Percentiles rank a stretch among this genome's conserved stretches.
phyloP scores from a whole-genome alignment of 805 yeast genomes.

The Candida easanensis region DNA sequence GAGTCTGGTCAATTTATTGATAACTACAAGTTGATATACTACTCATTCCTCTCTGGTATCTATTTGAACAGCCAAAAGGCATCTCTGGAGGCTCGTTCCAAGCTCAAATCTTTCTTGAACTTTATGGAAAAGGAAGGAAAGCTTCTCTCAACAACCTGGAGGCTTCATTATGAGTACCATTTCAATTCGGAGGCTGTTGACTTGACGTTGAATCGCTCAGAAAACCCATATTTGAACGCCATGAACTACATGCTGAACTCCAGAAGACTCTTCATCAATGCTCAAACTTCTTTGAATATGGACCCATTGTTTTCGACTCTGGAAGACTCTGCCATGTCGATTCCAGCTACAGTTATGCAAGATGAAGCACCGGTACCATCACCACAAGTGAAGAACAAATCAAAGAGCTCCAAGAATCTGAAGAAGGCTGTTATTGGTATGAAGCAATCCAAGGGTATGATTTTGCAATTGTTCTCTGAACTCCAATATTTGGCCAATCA shows the following conservation, averaged over 20 bases:
- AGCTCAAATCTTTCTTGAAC: constrained; percentile 18
- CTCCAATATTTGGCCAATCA: constrained; percentile 26
- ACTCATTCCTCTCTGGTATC: constrained; percentile 21
- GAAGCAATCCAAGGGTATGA: constrained; percentile 23
- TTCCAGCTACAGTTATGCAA: constrained; percentile 34
- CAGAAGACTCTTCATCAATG: constrained; percentile 29
- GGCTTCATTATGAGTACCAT: constrained; percentile 21
- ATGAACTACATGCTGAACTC: constrained; percentile 31
- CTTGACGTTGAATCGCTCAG: constrained; percentile 13
- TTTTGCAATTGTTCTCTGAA: constrained; percentile 17
- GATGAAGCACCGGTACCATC: constrained; percentile 1
- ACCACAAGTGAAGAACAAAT: constrained; percentile 14
- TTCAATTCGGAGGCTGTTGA: constrained; percentile 21
- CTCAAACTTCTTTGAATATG: constrained; percentile 31
- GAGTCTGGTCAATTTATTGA: constrained; percentile 15
- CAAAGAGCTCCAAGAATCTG: constrained; percentile 22
- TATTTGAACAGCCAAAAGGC: constrained; percentile 7
- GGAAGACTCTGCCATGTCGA: constrained; percentile 48
- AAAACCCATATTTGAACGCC: constrained; percentile 22
- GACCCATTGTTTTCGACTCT: constrained; percentile 51
- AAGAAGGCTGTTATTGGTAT: constrained; percentile 23
- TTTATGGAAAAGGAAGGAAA: constrained; percentile 22
- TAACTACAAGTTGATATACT: constrained; percentile 24
- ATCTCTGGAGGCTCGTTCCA: constrained; percentile 7
- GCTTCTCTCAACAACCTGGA: constrained; percentile 18